Evolutionary conservation across 805 yeast genomes (phyloP).

Genomic region (Sugiyamaella americana): DNA sequence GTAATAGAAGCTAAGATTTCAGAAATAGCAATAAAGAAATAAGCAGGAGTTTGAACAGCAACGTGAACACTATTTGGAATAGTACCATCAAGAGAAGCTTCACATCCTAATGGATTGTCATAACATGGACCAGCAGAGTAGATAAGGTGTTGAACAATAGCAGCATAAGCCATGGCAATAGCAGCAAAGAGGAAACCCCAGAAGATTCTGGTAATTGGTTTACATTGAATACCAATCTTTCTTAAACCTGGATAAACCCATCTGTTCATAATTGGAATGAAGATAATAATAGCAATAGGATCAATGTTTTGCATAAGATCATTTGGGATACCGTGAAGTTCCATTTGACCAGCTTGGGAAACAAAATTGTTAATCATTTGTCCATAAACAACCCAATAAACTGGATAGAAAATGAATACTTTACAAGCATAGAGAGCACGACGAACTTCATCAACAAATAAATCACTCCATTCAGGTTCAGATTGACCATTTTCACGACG

Average conservation of each 20-base stretch:
- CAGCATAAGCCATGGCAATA: slow-evolving; percentile 66
- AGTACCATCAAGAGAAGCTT: slow-evolving; percentile 32
- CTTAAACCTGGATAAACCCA: slow-evolving; percentile 51
- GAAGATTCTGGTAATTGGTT: slow-evolving; percentile 66
- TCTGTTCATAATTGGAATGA: slow-evolving; percentile 65
- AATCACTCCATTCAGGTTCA: slow-evolving; percentile 52
- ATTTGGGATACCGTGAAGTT: slow-evolving; percentile 71
- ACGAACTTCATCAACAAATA: slow-evolving; percentile 65
- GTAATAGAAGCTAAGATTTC: slow-evolving; percentile 78
- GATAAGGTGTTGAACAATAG: slow-evolving; percentile 64
- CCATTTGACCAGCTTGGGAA: slow-evolving; percentile 69
- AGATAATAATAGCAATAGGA: slow-evolving; percentile 68
- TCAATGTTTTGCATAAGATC: slow-evolving; percentile 73
- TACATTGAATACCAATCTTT: slow-evolving; percentile 46
- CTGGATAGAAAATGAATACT: slow-evolving; percentile 63
- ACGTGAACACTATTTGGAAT: slow-evolving; percentile 55
- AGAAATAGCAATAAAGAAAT: slow-evolving; percentile 63
- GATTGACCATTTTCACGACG: slow-evolving; percentile 38
- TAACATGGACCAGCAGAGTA: slow-evolving; percentile 72
- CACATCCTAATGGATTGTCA: slow-evolving; percentile 53
- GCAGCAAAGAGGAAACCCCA: slow-evolving; percentile 64
- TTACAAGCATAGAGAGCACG: slow-evolving; percentile 65
- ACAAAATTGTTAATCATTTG: slow-evolving; percentile 70
- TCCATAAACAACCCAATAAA: slow-evolving; percentile 69
- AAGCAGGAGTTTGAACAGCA: slow-evolving; percentile 68